phyloP scores from a whole-genome alignment of 2,329 filamentous ascomycete genomes.

The Diaporthe destruens region DNA sequence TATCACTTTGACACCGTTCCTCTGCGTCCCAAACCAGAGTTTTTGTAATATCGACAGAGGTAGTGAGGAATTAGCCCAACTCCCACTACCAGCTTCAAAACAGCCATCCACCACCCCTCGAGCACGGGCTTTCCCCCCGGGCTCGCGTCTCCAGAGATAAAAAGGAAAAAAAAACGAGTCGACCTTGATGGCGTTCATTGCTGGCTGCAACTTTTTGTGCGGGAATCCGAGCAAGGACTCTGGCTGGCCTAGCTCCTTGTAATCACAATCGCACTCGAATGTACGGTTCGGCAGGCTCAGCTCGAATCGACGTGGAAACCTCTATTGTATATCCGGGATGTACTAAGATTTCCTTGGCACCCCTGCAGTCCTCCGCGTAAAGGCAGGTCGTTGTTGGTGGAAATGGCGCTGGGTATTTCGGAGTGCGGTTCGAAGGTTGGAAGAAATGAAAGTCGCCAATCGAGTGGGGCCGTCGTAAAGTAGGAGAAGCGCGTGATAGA shows the following conservation, averaged over 20 bases:
- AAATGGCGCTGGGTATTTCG: constrained; percentile 39
- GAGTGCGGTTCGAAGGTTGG: constrained; percentile 31
- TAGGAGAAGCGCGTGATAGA: constrained; percentile 33
- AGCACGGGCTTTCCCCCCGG: constrained; percentile 9
- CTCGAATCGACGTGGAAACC: constrained; percentile 25
- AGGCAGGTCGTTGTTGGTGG: constrained; percentile 30
- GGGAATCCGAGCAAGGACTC: constrained; percentile 22
- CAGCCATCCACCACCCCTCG: constrained; percentile 16
- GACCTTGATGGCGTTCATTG: constrained; percentile 23
- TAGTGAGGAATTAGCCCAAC: constrained; percentile 24
- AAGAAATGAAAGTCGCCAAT: constrained; percentile 35
- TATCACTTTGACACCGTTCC: constrained; percentile 34
- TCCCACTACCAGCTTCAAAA: constrained; percentile 29
- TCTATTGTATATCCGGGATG: constrained; percentile 31
- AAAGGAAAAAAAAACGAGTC: constrained; percentile 19
- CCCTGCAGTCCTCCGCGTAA: constrained; percentile 17
- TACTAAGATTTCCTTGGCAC: constrained; percentile 29
- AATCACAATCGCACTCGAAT: constrained; percentile 35
- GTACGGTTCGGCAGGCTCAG: constrained; percentile 25
- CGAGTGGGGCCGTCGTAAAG: constrained; percentile 39
- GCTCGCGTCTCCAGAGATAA: constrained; percentile 19
- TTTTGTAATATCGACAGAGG: constrained; percentile 39
- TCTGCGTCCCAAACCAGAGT: constrained; percentile 36
- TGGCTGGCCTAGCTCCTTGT: constrained; percentile 25
- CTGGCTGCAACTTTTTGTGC: constrained; percentile 37